Evolutionary conservation across 176 grass and related monocot genomes (phyloP).

Genomic region (Dendrocalamus sinicus): DNA sequence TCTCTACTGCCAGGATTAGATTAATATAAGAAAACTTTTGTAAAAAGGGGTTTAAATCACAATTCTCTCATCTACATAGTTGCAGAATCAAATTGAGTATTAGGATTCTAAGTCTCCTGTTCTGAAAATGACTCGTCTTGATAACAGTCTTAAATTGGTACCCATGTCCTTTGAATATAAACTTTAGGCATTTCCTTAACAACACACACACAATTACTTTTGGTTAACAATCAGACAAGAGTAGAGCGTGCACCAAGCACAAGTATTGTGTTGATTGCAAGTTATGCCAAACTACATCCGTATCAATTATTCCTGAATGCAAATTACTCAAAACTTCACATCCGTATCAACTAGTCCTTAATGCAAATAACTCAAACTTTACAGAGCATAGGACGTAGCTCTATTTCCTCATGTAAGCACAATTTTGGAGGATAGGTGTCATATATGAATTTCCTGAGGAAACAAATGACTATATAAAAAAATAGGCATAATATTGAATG

Average conservation of each 20-base stretch:
- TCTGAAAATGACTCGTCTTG: background rate
- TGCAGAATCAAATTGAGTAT: background rate
- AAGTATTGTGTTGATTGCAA: background rate
- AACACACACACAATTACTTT: background rate
- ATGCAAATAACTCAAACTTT: background rate
- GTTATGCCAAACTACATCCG: background rate
- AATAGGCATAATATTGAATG: background rate
- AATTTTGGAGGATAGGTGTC: background rate
- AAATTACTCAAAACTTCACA: background rate
- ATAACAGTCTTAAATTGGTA: background rate
- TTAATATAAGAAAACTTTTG: background rate
- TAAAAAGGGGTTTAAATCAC: background rate
- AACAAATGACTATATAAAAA: background rate
- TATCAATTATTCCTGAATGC: background rate
- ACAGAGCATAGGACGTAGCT: background rate
- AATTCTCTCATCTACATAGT: background rate
- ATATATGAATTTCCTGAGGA: background rate
- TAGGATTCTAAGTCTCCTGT: background rate
- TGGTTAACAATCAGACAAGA: background rate
- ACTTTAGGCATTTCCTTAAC: background rate
- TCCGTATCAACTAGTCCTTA: background rate
- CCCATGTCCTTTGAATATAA: background rate
- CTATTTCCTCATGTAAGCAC: background rate
- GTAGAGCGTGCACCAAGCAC: background rate
- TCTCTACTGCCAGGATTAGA: background rate